These are phyloP conservation scores for Trichophyton equinum DNA, from an alignment of 2,329 filamentous ascomycete species.

Conservation along the genomic window DNA sequence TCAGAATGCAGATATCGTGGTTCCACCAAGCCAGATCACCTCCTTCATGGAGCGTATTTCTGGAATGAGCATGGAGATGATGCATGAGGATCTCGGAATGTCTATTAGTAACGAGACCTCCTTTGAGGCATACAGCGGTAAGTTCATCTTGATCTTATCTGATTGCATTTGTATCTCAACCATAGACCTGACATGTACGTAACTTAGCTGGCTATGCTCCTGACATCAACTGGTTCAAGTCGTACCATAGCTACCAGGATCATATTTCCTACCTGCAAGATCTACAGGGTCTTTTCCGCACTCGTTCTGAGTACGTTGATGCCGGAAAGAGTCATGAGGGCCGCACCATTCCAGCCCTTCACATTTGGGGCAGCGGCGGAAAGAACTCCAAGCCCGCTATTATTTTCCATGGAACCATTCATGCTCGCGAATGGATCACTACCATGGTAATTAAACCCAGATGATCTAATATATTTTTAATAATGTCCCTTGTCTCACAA, in stretches of 20 bases:
- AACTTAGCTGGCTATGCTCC: conserved; percentile 11
- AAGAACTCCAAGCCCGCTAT: conserved; percentile 40
- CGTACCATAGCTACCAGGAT: conserved; percentile 44
- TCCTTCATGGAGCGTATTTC: conserved; percentile 26
- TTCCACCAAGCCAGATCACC: conserved; percentile 28
- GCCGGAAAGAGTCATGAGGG: conserved; percentile 39
- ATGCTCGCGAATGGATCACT: conserved; percentile 50
- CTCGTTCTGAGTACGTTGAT: conserved; percentile 39
- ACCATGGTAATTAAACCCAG: conserved; percentile 32
- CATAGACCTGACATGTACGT: background rate
- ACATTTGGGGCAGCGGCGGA: conserved; percentile 39
- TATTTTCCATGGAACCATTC: conserved; percentile 46
- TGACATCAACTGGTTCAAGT: conserved; percentile 39
- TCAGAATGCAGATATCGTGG: conserved; percentile 30
- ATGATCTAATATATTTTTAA: background rate
- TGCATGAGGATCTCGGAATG: conserved; percentile 36
- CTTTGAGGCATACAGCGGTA: conserved; percentile 17
- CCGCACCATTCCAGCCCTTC: conserved; percentile 35
- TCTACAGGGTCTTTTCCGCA: conserved; percentile 35
- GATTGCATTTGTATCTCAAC: background rate
- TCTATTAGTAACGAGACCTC: conserved; percentile 31
- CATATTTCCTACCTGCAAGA: conserved; percentile 39
- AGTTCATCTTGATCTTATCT: background rate
- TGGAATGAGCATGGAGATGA: conserved; percentile 23
- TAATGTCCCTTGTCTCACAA: background rate